Conservation (phyloP, 139 green algal species). For the Haematococcus lacustris region DNA sequence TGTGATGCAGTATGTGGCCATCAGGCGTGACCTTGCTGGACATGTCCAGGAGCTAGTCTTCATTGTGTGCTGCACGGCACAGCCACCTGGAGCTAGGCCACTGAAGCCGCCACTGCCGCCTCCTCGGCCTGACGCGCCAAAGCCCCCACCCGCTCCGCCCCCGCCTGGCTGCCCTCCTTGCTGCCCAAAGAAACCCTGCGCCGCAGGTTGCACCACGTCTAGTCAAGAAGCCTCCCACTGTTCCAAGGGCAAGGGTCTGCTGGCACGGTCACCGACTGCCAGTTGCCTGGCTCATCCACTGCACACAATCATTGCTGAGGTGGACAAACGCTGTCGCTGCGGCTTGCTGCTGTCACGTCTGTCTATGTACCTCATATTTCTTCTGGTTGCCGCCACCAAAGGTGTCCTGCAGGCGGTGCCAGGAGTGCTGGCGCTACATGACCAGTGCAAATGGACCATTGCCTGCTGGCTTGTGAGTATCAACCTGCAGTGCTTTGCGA, state of each 20-base stretch:
- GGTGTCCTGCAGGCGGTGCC: slow-evolving; percentile 3
- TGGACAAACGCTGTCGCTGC: too few relatives aligned
- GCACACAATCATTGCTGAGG: too few relatives aligned
- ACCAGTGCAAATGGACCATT: neutral
- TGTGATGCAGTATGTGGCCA: neutral
- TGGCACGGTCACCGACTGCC: too few relatives aligned
- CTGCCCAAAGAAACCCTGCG: slow-evolving; percentile 14
- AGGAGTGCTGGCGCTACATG: neutral
- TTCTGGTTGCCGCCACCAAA: slow-evolving; percentile 7
- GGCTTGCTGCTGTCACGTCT: too few relatives aligned
- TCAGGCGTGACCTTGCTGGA: neutral
- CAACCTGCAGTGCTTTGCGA: slow-evolving; percentile 8
- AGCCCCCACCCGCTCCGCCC: slow-evolving; percentile 1
- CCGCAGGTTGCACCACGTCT: too few relatives aligned
- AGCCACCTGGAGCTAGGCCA: neutral
- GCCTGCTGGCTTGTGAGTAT: neutral
- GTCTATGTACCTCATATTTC: too few relatives aligned
- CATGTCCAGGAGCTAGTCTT: too few relatives aligned
- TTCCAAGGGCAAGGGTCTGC: too few relatives aligned
- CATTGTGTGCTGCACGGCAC: neutral
- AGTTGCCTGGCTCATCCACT: too few relatives aligned
- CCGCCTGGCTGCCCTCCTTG: slow-evolving; percentile 6
- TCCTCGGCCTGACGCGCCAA: neutral
- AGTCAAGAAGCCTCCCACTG: too few relatives aligned
- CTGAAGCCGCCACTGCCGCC: neutral